Evolutionary conservation across 176 grass and related monocot genomes (phyloP).

Genomic region (Cocos nucifera): DNA sequence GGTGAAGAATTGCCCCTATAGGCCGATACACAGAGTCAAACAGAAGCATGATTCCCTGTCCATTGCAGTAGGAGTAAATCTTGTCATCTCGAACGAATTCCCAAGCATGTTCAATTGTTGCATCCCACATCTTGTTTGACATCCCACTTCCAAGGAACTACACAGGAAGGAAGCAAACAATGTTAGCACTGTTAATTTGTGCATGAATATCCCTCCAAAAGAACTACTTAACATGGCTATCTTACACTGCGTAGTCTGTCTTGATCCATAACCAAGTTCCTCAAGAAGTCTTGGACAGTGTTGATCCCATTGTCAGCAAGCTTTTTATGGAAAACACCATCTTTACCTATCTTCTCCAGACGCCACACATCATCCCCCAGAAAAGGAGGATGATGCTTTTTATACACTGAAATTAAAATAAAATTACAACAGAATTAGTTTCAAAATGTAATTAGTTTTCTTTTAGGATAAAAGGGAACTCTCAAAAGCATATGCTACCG

Average conservation of each 20-base stretch:
- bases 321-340: slow-evolving; percentile 79
- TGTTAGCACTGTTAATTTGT: background rate
- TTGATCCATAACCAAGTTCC: slow-evolving; percentile 64
- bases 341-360: slow-evolving; percentile 77
- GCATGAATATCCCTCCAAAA: too few species aligned
- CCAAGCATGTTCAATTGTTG: slow-evolving; percentile 58
- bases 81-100: slow-evolving; percentile 54
- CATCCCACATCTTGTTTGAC: slow-evolving; percentile 90
- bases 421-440: background rate
- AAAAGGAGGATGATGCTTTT: slow-evolving; percentile 74
- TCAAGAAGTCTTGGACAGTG: slow-evolving; percentile 71
- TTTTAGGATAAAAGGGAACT: too few species aligned
- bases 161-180: background rate
- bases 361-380: slow-evolving; percentile 67
- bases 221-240: background rate
- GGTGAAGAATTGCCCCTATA: slow-evolving; percentile 38
- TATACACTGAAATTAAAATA: slow-evolving; percentile 43
- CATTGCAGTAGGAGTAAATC: slow-evolving; percentile 57
- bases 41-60: slow-evolving; percentile 41
- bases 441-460: too few species aligned
- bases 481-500: too few species aligned
- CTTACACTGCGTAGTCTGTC: slow-evolving; percentile 54
- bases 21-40: slow-evolving; percentile 57
- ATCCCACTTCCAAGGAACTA: slow-evolving; percentile 70
- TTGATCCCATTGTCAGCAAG: slow-evolving; percentile 55